Evolutionary conservation across 352 stramenopile genomes (phyloP), one percentile per base, ranked within the genome.

Genomic region (Phytophthora sansomeana): DNA sequence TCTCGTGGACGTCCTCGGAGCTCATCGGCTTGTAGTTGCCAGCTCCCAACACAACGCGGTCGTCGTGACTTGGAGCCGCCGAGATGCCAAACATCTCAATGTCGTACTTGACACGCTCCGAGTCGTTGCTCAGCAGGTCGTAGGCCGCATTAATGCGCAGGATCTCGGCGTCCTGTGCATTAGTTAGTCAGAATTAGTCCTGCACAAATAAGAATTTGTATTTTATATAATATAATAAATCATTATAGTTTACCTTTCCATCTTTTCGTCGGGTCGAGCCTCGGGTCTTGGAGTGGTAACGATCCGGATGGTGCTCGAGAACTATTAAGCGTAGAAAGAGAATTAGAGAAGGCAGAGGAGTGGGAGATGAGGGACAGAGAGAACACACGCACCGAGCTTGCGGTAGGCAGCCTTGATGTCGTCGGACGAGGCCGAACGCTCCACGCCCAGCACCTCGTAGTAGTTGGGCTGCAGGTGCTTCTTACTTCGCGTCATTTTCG

Each of bases 321-420:
- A 87, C 85, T 91, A 57, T 24, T 44, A 42, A 44, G 47, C 11
- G 17, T 14, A 54, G 35, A 30, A 38, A 7, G 11, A 41, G 30
- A 14, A 6, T 26, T 46, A 21, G 26, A 19, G 46, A 9, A 6
- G 14, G 26, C 6, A 30, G 0, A 43, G 21, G 17, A 19, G 14
- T 13, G 30, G 10, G 26, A 21, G n/a, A n/a, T n/a, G n/a, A n/a
- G n/a, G n/a, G n/a, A n/a, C n/a, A n/a, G n/a, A n/a, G n/a, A n/a
- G n/a, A n/a, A n/a, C n/a, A n/a, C n/a, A 73, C 72, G 51, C 36
- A 92, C 84, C 85, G 47, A 90, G 77, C 63, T 88, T 90, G 72
- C 85, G 81, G 67, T 91, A 93, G 4, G 85, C 85, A 43, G 69
- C 58, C 67, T 93, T 93, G 74, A 93, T 92, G 28, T 93, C 80